Base-by-base conservation (phyloP, 106 monocot genomes). In the Acanthochlamys bracteata region DNA sequence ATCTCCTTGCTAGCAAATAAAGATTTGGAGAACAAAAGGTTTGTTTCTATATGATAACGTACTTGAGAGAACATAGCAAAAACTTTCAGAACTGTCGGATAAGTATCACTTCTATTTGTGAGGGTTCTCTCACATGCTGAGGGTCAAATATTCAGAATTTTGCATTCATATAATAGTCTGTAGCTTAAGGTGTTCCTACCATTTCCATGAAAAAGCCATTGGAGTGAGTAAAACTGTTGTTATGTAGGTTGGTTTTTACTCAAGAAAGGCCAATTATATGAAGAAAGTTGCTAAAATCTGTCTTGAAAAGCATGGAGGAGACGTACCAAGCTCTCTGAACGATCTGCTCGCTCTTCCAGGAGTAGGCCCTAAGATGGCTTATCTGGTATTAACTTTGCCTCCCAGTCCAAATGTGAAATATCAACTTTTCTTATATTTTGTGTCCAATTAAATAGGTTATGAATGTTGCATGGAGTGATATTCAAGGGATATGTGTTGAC, bases 401-500 rank as follows among this genome's bases (percentile, higher is more conserved):
- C 56, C 39, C 23, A 45, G 20, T 63, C 55, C 43, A 25, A 52
- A 42, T 21, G 26, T 11, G 17, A 2, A 56, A 56, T 24, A 3
- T 24, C 21, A 23, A 58, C 20, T 25, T 58, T 25, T 23, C 25
- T 58, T 58, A 21, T 4, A 22, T 7, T 55, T 66, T 69, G 23
- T 15, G 45, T 62, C 47, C 6, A 24, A 40, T 24, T 54, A 19
- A 64, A 25, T 42, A 96, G 96, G 85, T 96, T 47, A 88, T 96
- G 96, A 84, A 80, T 73, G 67, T 88, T 65, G 91, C 79, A 66
- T 98, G 96, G 96, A 77, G 83, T 61, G 68, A 91, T 75, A 84
- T 91, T 74, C 79, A 91, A 76, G 96, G 96, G 21, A 98, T 98
- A 59, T 98, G 96, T 79, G 96, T 98, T 19, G 96, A 98, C 66